Conservation (phyloP, 768 basidiomycete genomes). For the Plicaturopsis crispa region DNA sequence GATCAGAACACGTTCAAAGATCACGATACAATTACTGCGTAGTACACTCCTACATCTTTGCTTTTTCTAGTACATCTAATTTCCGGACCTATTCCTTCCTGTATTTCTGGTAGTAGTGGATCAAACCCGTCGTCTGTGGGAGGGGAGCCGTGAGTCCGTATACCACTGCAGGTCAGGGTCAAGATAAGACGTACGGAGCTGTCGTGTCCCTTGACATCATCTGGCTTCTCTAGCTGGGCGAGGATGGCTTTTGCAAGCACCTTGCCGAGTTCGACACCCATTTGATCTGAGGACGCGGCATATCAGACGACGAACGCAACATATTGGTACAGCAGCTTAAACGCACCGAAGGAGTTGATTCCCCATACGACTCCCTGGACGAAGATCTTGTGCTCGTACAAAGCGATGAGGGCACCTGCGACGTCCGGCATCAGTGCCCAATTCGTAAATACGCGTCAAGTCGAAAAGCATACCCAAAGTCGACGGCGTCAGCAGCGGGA, state of each 20-base stretch:
- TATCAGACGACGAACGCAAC: neutral
- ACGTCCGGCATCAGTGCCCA: neutral
- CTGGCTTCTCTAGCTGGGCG: conserved; percentile 72
- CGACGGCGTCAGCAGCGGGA: conserved; percentile 86
- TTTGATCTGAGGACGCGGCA: conserved; percentile 65
- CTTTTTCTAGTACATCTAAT: no score
- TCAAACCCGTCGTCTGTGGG: conserved; percentile 83
- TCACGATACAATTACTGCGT: no score
- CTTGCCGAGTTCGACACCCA: conserved; percentile 99
- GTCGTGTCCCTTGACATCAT: conserved; percentile 83
- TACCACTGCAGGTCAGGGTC: neutral
- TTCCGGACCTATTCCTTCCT: conserved; percentile 54
- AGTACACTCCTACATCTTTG: no score
- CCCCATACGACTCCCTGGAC: conserved; percentile 97
- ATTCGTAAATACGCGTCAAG: neutral
- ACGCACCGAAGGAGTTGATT: conserved; percentile 92
- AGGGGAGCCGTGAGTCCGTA: conserved; percentile 7
- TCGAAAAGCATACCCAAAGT: conserved; percentile 55
- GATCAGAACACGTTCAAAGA: no score
- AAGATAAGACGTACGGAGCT: conserved; percentile 45
- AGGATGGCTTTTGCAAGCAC: conserved; percentile 96
- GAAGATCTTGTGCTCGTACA: conserved; percentile 99
- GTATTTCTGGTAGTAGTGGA: conserved; percentile 93
- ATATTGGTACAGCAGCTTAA: neutral
- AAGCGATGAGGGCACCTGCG: conserved; percentile 68